These are phyloP conservation scores for Thielaviopsis musarum DNA, from an alignment of 2,329 filamentous ascomycete species.

Conservation along the genomic window DNA sequence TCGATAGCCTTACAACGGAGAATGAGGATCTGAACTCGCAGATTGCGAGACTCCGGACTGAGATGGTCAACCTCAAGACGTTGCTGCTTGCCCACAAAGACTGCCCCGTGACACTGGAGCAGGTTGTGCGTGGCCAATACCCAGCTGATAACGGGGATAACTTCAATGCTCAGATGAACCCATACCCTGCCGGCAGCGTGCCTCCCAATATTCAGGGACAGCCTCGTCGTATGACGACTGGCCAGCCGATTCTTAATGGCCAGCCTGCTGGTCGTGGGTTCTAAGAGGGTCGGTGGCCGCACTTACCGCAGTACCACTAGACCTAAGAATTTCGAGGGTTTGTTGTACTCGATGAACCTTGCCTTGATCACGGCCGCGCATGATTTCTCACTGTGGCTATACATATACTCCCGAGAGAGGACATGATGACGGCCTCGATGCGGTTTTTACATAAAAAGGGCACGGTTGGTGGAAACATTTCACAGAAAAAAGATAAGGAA, in stretches of 20 bases:
- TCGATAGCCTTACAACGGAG: constrained; percentile 81
- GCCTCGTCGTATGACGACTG: constrained; percentile 7
- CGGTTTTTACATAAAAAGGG: constrained; percentile 5
- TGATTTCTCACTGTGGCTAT: background rate
- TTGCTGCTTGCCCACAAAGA: constrained; percentile 88
- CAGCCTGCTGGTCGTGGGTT: constrained; percentile 4
- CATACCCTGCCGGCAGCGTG: constrained; percentile 22
- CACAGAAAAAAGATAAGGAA: constrained; percentile 2
- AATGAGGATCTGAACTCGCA: constrained; percentile 77
- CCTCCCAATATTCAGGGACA: background rate
- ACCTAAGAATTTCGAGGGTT: background rate
- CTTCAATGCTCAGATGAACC: constrained; percentile 39
- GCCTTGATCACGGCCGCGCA: background rate
- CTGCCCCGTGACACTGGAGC: constrained; percentile 79
- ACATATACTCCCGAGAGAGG: background rate
- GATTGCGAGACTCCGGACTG: constrained; percentile 71
- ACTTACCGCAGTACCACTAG: too few species aligned
- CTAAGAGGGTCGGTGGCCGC: too few species aligned
- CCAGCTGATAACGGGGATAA: constrained; percentile 43
- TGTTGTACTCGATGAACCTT: background rate
- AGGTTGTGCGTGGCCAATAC: constrained; percentile 24
- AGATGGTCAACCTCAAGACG: constrained; percentile 89
- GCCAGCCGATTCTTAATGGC: constrained; percentile 9
- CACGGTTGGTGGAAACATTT: constrained; percentile 3
- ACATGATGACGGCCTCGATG: constrained; percentile 3